Base-by-base conservation (phyloP, 2,329 filamentous ascomycete genomes). In the Pseudogymnoascus sp. region DNA sequence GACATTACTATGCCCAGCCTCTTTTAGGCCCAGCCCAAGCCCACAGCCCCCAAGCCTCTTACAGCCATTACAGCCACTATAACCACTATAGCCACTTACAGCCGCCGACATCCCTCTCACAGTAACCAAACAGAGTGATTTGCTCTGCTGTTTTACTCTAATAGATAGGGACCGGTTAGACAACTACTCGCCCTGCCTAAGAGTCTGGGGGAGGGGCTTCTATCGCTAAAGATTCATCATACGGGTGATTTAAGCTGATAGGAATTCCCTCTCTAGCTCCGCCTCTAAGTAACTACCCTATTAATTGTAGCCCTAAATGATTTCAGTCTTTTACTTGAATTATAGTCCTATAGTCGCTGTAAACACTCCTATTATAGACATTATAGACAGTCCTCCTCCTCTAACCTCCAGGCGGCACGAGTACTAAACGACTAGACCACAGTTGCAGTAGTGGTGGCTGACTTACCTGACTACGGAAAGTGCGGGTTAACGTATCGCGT, bases 31-130 rank as follows among this genome's bases (percentile, higher is more conserved):
- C 23, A 31, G 25, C 48, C 48, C 48, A 54, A 54, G 48, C 48
- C 48, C 48, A 54, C 48, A 54, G 48, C 48, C 48, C 45, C 48
- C 48, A 54, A 54, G 48, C 48, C 48, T 54, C 48, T 16, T 54
- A 16, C 48, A 54, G 48, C 48, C 48, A 54, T 54, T 31, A 3
- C n/a, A 31, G 8, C 48, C 48, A 54, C 43, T 7, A 48, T 23
- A 48, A 5, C 43, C 43, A 48, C 4, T 16, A 54, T 31, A 54
- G 23, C 45, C 45, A 51, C 23, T 51, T 51, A 51, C 45, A 51
- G 45, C 45, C 45, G 45, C 45, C 21, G 23, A 8, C 23, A 51
- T n/a, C 14, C 45, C 45, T 25, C 16, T n/a, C 10, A 51, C 11
- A 28, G 21, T 14, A 10, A 51, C 48, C 5, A 31, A 31, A 16